phyloP scores from a whole-genome alignment of 208 protist species.

The Trypanosoma grayi region DNA sequence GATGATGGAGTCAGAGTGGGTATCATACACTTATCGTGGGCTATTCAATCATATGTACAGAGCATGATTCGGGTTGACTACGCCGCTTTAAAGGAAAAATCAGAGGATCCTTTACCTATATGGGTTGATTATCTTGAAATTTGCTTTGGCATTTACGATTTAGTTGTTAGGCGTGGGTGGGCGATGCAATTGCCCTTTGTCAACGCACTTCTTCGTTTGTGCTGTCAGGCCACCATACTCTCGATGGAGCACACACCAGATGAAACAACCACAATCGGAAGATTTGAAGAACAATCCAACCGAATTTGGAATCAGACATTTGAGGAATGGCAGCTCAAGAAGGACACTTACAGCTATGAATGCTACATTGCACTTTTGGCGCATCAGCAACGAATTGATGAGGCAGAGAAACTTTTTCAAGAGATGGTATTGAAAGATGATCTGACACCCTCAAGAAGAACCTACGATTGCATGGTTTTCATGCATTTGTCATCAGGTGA shows the following conservation, averaged over 20 bases:
- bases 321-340: slow-evolving; percentile 77
- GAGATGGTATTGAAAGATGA: slow-evolving; percentile 81
- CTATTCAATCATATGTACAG: slow-evolving; percentile 81
- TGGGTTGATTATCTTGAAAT: slow-evolving; percentile 76
- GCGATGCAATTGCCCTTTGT: slow-evolving; percentile 74
- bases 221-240: slow-evolving; percentile 78
- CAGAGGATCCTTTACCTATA: slow-evolving; percentile 32
- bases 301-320: slow-evolving; percentile 82
- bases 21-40: slow-evolving; percentile 75
- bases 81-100: slow-evolving; percentile 58
- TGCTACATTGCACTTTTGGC: slow-evolving; percentile 87
- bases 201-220: slow-evolving; percentile 81
- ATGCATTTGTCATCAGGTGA: slow-evolving; percentile 91
- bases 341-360: slow-evolving; percentile 86
- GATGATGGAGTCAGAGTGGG: slow-evolving; percentile 65
- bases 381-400: slow-evolving; percentile 85
- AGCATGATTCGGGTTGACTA: slow-evolving; percentile 70
- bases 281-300: slow-evolving; percentile 76
- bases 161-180: slow-evolving; percentile 77
- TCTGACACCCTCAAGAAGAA: slow-evolving; percentile 67
- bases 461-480: slow-evolving; percentile 88
- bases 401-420: slow-evolving; percentile 87
- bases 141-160: slow-evolving; percentile 84
- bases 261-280: slow-evolving; percentile 44
- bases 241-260: slow-evolving; percentile 71